Base-by-base conservation (phyloP, 2,329 filamentous ascomycete genomes). In the Trichothecium sympodiale region DNA sequence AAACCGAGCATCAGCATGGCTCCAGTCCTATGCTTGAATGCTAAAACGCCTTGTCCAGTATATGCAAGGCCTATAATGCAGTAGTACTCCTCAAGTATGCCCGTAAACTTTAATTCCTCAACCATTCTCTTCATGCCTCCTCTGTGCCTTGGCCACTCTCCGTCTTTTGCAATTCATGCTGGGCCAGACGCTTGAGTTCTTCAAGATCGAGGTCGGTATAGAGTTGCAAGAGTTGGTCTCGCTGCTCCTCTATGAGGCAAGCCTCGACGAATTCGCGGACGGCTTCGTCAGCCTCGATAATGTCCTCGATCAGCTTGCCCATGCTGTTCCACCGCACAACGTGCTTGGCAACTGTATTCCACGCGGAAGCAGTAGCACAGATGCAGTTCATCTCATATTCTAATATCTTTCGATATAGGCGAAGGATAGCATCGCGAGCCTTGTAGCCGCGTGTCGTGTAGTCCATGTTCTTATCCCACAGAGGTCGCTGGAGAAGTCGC, bases 341-440 rank as follows among this genome's bases (percentile, higher is more conserved):
- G 29, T 60, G 57, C 36, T 53, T 55, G 3, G 55, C 56, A 1
- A 50, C 55, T 17, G 49, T 45, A 33, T 60, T 59, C 55, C 56
- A 60, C 9, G 51, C 48, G 38, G 54, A 56, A 3, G 56, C 57
- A 13, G 56, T 46, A 5, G 57, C 57, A 39, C 56, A 60, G 8
- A 60, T 52, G 43, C 53, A 55, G 35, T 59, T 60, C 57, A 60
- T 60, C 43, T 60, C 56, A 35, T 57, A 54, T 38, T 60, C 57
- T 17, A 60, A 48, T 4, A 59, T 46, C 12, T 43, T 46, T 15
- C 53, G 49, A 41, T 55, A 57, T 5, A 59, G 41, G 4, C 42
- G 41, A 2, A 51, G 16, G 8, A 60, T 37, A 8, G 38, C 38
- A 8, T 51, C 51, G 4, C 43, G 47, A 5, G 43, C 30, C 3